Evolutionary conservation across 179 eudicot genomes (phyloP), one percentile per base, ranked within the genome.

Genomic region (Corrigiola litoralis): DNA sequence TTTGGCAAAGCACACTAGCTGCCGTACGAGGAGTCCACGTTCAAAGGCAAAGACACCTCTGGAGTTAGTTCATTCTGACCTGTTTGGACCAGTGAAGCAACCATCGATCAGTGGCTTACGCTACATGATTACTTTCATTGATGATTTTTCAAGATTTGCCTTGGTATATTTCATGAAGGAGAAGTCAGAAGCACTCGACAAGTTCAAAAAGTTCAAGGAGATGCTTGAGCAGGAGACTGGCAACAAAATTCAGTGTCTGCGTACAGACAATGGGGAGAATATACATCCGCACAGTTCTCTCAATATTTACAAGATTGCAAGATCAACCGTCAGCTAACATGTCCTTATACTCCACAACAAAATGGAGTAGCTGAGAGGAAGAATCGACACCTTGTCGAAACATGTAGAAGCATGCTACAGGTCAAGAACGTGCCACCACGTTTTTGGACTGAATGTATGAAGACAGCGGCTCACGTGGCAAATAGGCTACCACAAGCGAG

Each of bases 301-400:
- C 28, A 34, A 5, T 63, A 50, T 12, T 40, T 50, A 4, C 33
- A 24, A 49, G 68, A 51, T 33, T 51, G 48, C 33, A 64, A 49
- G 47, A 64, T 50, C 3, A 12, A 41, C 27, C 36, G 37, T 0
- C 48, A 36, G 2, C 20, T 64, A 13, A 23, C 61, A 5, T 65
- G 50, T 20, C 40, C 41, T 4, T 38, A 54, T 18, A 53, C 51
- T 18, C 61, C 61, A 37, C 52, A 37, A 13, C 59, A 53, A 10
- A 65, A 52, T 28, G 29, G 60, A 24, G 69, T 53, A 9, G 40
- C 61, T 4, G 40, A 65, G 27, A 52, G 69, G 20, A 65, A 65
- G 28, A 53, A 65, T 40, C 40, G 41, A 2, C 20, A 53, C 18
- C 61, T 53, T 5, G 41, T 33, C 33, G 33, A 63, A 44, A 49